A percentile compares a stretch with the other conserved stretches of the same genome.
phyloP scores from a whole-genome alignment of 78 protist species.

The Dictyostelium intermedium region DNA sequence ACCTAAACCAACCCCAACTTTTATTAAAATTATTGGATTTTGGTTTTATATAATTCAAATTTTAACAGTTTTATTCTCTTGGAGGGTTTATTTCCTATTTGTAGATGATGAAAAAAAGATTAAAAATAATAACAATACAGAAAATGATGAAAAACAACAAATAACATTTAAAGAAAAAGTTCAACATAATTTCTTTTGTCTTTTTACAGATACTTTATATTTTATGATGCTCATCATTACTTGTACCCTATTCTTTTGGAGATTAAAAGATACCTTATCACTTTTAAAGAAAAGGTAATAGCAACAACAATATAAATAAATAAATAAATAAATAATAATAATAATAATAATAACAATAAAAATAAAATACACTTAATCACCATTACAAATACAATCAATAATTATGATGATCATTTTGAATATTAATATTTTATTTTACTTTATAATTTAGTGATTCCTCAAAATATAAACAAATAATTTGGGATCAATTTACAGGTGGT shows the following conservation, averaged over 20 bases:
- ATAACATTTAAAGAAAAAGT: slow-evolving; percentile 44
- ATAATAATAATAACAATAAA: no score
- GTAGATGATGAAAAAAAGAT: neutral
- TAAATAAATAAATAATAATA: no score
- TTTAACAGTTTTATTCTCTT: neutral
- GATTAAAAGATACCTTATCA: slow-evolving; percentile 1
- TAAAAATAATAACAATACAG: neutral
- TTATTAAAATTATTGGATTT: neutral
- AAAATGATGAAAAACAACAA: neutral
- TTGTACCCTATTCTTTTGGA: slow-evolving; percentile 44
- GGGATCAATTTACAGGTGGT: slow-evolving; percentile 39
- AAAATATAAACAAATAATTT: slow-evolving; percentile 40
- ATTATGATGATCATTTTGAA: neutral
- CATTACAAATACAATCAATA: neutral
- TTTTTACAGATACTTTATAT: slow-evolving; percentile 16
- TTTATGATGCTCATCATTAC: slow-evolving; percentile 3
- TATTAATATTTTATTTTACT: neutral
- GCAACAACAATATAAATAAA: no score
- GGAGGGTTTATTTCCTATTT: neutral
- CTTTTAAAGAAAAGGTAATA: neutral
- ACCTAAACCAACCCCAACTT: neutral
- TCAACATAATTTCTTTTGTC: neutral
- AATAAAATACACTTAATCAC: neutral
- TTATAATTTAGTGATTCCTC: neutral
- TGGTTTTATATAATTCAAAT: slow-evolving; percentile 17